These are phyloP conservation scores for Geotrichum fermentans DNA, from an alignment of 1,139 yeast species.

Conservation along the genomic window DNA sequence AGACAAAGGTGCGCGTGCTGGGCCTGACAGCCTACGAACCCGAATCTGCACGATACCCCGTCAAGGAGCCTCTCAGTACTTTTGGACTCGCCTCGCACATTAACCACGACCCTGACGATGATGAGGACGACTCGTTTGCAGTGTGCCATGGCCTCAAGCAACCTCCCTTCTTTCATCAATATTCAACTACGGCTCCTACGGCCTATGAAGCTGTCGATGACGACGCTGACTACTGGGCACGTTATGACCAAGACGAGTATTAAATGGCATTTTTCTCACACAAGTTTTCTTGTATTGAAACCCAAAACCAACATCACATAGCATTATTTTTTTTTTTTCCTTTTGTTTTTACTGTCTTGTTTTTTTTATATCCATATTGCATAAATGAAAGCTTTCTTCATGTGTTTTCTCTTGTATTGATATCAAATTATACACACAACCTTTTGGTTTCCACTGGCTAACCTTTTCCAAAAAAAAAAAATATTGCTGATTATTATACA, in stretches of 20 bases:
- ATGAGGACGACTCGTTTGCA: constrained; percentile 4
- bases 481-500: neutral
- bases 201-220: constrained; percentile 6
- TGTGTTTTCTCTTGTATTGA: neutral
- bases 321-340: neutral
- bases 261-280: neutral
- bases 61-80: too few species aligned
- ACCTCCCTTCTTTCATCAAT: neutral
- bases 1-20: constrained; percentile 1
- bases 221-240: constrained; percentile 16
- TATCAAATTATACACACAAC: too few species aligned
- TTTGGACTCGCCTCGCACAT: too few species aligned
- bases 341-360: neutral
- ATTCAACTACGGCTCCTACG: too few species aligned
- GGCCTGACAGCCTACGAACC: constrained; percentile 2
- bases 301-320: too few species aligned
- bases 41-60: neutral
- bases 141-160: neutral
- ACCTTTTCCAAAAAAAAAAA: neutral
- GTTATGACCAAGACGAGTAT: constrained; percentile 12
- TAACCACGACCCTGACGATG: constrained; percentile 3
- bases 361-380: neutral
- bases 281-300: too few species aligned
- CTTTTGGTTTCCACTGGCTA: too few species aligned
- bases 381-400: neutral